Conservation (phyloP, 1,284 basidiomycete species). For the Cutaneotrichosporon sp. region DNA sequence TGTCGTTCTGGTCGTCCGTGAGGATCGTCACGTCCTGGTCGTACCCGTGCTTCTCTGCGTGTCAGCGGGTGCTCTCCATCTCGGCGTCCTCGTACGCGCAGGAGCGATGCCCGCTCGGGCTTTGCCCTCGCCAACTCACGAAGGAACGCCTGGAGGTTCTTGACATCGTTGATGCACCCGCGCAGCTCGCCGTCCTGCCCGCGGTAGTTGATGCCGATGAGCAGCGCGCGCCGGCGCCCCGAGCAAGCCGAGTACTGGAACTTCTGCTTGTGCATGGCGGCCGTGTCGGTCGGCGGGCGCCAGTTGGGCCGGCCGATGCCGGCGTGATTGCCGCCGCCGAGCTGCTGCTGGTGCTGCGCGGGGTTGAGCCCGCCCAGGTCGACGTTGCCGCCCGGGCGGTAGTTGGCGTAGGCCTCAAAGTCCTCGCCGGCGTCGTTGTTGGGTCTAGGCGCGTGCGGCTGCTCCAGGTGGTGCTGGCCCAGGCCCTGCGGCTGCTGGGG, state of each 20-base stretch:
- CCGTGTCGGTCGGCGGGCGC: not conserved
- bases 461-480: not conserved
- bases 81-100: no score
- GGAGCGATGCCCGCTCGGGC: no score
- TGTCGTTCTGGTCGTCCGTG: constrained; percentile 71
- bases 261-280: constrained; percentile 49
- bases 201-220: constrained; percentile 68
- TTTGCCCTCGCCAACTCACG: no score
- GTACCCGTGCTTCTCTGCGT: constrained; percentile 64
- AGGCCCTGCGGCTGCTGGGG: not conserved
- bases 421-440: not conserved
- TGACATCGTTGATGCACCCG: constrained; percentile 87
- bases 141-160: constrained; percentile 74
- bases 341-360: not conserved
- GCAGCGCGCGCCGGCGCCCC: constrained; percentile 17
- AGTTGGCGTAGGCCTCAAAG: not conserved
- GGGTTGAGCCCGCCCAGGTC: not conserved
- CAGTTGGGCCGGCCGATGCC: not conserved
- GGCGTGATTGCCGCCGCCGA: not conserved
- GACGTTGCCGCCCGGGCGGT: not conserved
- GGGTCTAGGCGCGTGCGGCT: not conserved
- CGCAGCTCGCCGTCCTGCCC: constrained; percentile 64
- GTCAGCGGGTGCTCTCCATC: constrained; percentile 4
- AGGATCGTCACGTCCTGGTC: constrained; percentile 85
- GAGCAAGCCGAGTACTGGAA: constrained; percentile 83